Conservation (phyloP, 2,329 filamentous ascomycete species). For the Fusarium coicis region DNA sequence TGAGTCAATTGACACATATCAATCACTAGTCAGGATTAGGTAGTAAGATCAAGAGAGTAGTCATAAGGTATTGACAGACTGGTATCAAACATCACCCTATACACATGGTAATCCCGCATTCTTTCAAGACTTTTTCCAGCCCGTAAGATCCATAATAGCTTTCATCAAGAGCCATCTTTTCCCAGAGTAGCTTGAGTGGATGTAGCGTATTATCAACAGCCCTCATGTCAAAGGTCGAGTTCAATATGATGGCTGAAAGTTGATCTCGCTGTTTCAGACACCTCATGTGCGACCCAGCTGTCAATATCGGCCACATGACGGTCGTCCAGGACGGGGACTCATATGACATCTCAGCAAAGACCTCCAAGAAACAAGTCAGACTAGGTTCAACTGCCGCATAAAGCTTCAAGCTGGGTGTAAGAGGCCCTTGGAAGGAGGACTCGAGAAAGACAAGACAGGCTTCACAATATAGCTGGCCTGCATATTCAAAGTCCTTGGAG, state of each 20-base stretch:
- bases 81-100: neutral
- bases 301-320: neutral
- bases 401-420: neutral
- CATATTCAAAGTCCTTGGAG: neutral
- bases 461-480: neutral
- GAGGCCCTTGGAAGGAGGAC: neutral
- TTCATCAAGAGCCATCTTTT: neutral
- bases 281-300: neutral
- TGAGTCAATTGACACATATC: fast-evolving
- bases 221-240: neutral
- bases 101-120: neutral
- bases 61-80: neutral
- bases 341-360: neutral
- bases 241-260: neutral
- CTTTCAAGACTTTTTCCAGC: neutral
- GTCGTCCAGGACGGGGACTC: neutral
- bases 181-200: neutral
- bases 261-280: neutral
- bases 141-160: neutral
- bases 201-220: neutral
- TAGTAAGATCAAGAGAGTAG: neutral
- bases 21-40: no score
- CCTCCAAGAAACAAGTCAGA: neutral
- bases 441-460: neutral
- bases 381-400: neutral